Conservation (phyloP, 371 early-diverging fungal genomes). For the Apophysomyces trapeziformis region DNA sequence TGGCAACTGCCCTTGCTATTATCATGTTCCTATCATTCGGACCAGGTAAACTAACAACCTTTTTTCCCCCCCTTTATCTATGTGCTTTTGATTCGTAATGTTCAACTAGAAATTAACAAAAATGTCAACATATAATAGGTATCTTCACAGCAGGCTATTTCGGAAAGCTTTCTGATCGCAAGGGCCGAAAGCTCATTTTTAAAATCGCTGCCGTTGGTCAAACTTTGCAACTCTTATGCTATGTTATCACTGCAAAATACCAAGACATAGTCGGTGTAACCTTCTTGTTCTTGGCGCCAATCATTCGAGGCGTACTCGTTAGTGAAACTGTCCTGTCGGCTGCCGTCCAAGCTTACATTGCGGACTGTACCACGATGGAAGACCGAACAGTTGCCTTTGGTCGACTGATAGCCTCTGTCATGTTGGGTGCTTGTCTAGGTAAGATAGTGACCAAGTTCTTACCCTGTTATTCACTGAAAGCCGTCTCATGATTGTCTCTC, state of each 20-base stretch:
- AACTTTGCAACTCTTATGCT: constrained; percentile 22
- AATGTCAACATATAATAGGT: constrained; percentile 24
- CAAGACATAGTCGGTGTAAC: constrained; percentile 34
- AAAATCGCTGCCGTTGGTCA: constrained; percentile 31
- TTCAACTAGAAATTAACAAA: neutral
- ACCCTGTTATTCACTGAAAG: neutral
- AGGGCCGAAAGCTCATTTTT: constrained; percentile 37
- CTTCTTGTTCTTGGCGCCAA: constrained; percentile 37
- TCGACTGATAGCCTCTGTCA: constrained; percentile 32
- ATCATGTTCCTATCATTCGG: constrained; percentile 32
- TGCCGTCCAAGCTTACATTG: constrained; percentile 44
- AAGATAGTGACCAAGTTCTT: neutral
- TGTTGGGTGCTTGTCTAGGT: constrained; percentile 36
- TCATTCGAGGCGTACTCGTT: constrained; percentile 44
- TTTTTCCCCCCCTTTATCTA: no score
- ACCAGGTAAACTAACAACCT: constrained; percentile 27
- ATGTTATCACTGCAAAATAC: constrained; percentile 27
- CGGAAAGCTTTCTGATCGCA: constrained; percentile 48
- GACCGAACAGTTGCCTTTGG: constrained; percentile 38
- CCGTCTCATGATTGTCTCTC: neutral
- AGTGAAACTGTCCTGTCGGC: constrained; percentile 40
- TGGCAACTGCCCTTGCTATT: constrained; percentile 37
- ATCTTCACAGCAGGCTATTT: constrained; percentile 41
- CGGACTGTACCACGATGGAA: constrained; percentile 42
- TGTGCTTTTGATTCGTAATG: no score